These are phyloP conservation scores for Arthroderma uncinatum DNA, from an alignment of 2,329 filamentous ascomycete genomes.

Conservation along the genomic window DNA sequence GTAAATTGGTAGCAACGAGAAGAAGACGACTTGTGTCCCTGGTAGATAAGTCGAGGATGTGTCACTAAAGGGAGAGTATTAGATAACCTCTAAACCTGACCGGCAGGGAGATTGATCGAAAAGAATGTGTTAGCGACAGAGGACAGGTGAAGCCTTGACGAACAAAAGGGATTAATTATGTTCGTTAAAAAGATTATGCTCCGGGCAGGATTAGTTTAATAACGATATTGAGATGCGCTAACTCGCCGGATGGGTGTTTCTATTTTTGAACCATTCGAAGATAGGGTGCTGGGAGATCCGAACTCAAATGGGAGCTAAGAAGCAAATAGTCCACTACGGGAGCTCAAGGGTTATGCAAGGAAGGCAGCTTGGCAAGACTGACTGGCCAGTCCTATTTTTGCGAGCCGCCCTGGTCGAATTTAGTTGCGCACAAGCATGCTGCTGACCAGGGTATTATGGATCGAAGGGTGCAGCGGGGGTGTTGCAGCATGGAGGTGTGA, in stretches of 20 bases:
- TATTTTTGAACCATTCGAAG: constrained; percentile 6
- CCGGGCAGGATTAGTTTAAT: constrained; percentile 3
- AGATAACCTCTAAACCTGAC: constrained; percentile 2
- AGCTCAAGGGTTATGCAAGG: constrained; percentile 3
- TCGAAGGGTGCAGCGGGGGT: not conserved
- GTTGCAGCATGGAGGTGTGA: not conserved
- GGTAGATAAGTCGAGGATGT: constrained; percentile 1
- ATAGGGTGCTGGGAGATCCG: not conserved
- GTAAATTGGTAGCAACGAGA: not conserved
- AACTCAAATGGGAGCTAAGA: not conserved
- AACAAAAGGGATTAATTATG: constrained; percentile 5
- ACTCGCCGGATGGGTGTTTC: not conserved
- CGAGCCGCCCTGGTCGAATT: constrained; percentile 8
- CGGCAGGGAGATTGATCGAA: constrained; percentile 5
- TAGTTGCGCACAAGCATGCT: constrained; percentile 7
- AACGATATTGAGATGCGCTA: constrained; percentile 2
- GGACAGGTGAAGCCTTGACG: constrained; percentile 1
- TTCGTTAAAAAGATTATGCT: constrained; percentile 4
- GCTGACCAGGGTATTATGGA: not conserved
- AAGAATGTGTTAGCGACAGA: constrained; percentile 1
- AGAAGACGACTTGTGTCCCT: not conserved
- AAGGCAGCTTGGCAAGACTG: not conserved
- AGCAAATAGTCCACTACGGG: not conserved
- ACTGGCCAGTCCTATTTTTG: constrained; percentile 12
- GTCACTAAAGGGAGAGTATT: not conserved